A percentile compares a stretch with the other conserved stretches of the same genome.
Evolutionary conservation across 495 filamentous ascomycete species (phyloP).

Genomic region (Pseudomonodictys pantanalensis): DNA sequence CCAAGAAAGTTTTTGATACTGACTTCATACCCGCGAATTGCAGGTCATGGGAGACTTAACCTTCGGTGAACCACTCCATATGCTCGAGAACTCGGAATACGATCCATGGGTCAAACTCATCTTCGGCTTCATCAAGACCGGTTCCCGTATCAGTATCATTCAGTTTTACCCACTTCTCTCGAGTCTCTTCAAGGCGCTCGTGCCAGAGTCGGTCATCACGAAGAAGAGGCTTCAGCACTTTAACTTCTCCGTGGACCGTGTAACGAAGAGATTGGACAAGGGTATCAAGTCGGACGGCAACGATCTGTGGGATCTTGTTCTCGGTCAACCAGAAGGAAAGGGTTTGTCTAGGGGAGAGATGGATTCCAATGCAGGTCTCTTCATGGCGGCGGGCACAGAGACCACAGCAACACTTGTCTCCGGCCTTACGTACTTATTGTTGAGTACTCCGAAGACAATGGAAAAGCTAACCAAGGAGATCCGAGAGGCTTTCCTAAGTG

Average conservation of each 20-base stretch:
- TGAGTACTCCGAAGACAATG: conserved; percentile 45
- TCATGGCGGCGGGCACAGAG: conserved; percentile 57
- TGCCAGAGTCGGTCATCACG: conserved; percentile 8
- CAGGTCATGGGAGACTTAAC: conserved; percentile 36
- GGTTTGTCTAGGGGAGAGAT: conserved; percentile 43
- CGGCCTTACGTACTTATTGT: conserved; percentile 52
- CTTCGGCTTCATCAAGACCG: conserved; percentile 24
- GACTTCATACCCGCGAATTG: too few species aligned
- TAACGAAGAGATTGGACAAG: conserved; percentile 31
- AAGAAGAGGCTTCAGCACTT: conserved; percentile 31
- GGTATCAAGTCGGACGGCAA: conserved; percentile 12
- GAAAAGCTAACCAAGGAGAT: conserved; percentile 46
- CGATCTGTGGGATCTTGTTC: conserved; percentile 34
- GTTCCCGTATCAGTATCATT: conserved; percentile 7
- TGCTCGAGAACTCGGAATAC: conserved; percentile 27
- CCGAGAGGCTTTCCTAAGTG: conserved; percentile 41
- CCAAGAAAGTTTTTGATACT: too few species aligned
- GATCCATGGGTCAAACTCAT: conserved; percentile 33
- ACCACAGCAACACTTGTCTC: conserved; percentile 52
- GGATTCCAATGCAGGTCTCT: conserved; percentile 42
- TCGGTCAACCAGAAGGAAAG: conserved; percentile 35
- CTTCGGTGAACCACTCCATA: conserved; percentile 31
- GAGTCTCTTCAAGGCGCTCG: background rate
- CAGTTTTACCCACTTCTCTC: conserved; percentile 4
- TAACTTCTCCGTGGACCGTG: conserved; percentile 27